These are phyloP conservation scores for Salvia sclarea DNA, from an alignment of 305 asterid species.

Conservation along the genomic window DNA sequence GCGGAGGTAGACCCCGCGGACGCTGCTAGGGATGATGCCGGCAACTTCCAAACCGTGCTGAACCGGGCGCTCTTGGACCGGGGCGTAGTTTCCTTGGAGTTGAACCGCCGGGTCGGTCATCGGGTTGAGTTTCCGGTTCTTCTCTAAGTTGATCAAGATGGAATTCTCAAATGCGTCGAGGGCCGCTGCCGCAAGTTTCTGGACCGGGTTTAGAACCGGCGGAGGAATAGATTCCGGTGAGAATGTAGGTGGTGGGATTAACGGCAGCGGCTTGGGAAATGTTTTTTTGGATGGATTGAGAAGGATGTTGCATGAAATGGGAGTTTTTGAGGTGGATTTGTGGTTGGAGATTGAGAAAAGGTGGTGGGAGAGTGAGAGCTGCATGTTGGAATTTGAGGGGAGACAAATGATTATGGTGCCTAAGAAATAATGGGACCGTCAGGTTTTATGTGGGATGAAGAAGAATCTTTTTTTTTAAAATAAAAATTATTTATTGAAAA, in stretches of 20 bases:
- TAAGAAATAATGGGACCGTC: not conserved
- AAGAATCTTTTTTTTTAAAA: not conserved
- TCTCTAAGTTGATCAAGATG: conserved; percentile 37
- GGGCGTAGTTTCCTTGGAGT: conserved; percentile 57
- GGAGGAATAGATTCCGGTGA: conserved; percentile 8
- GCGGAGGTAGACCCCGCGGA: conserved; percentile 52
- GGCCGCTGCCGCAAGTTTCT: conserved; percentile 46
- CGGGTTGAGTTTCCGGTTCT: conserved; percentile 41
- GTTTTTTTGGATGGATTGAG: conserved; percentile 29
- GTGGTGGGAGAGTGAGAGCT: conserved; percentile 31
- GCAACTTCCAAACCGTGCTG: conserved; percentile 50
- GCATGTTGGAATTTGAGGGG: conserved; percentile 23
- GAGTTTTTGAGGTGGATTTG: conserved; percentile 23
- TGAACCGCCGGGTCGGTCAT: conserved; percentile 58
- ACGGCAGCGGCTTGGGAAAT: conserved; percentile 23
- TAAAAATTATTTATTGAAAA: no score
- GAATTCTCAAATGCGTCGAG: conserved; percentile 49
- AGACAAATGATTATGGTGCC: conserved; percentile 1
- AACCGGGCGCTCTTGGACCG: conserved; percentile 60
- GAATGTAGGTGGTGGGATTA: conserved; percentile 10
- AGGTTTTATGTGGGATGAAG: not conserved
- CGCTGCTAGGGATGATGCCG: conserved; percentile 45
- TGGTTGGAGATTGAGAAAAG: conserved; percentile 14
- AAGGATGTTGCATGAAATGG: conserved; percentile 42
- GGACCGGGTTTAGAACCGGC: conserved; percentile 38